Evolutionary conservation across 2,329 filamentous ascomycete genomes (phyloP).

Genomic region (Penicillium sp.): DNA sequence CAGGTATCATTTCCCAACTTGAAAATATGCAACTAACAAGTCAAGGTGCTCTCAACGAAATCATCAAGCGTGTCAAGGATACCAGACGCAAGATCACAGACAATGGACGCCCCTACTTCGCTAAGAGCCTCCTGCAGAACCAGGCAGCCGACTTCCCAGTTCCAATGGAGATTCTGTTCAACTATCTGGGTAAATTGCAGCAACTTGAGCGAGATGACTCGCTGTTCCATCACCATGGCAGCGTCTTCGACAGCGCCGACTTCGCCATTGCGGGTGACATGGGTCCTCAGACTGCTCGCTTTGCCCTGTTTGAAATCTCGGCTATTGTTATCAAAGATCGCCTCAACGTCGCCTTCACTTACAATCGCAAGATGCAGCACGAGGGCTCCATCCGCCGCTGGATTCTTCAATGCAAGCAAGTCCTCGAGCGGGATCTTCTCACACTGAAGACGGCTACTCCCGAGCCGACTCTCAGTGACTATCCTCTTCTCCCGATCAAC

Average conservation of each 20-base stretch:
- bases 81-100: conserved; percentile 33
- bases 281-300: conserved; percentile 43
- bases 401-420: conserved; percentile 41
- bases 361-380: conserved; percentile 48
- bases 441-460: conserved; percentile 26
- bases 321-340: conserved; percentile 48
- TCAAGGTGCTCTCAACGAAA: conserved; percentile 27
- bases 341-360: conserved; percentile 50
- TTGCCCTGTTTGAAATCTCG: conserved; percentile 51
- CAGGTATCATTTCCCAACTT: fast-evolving
- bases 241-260: conserved; percentile 28
- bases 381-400: conserved; percentile 43
- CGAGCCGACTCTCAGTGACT: conserved; percentile 42
- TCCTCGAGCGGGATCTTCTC: conserved; percentile 33
- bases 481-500: conserved; percentile 43
- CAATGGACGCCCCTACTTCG: conserved; percentile 37
- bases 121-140: conserved; percentile 31
- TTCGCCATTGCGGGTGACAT: conserved; percentile 43
- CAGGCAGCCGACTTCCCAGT: conserved; percentile 36
- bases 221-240: conserved; percentile 42
- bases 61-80: conserved; percentile 39
- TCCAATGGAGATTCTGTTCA: conserved; percentile 43
- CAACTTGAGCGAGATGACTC: conserved; percentile 47
- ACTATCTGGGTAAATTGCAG: conserved; percentile 38
- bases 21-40: conserved; percentile 12